Conservation (phyloP, 2,329 filamentous ascomycete species). For the Teratosphaeria epicoccoides region DNA sequence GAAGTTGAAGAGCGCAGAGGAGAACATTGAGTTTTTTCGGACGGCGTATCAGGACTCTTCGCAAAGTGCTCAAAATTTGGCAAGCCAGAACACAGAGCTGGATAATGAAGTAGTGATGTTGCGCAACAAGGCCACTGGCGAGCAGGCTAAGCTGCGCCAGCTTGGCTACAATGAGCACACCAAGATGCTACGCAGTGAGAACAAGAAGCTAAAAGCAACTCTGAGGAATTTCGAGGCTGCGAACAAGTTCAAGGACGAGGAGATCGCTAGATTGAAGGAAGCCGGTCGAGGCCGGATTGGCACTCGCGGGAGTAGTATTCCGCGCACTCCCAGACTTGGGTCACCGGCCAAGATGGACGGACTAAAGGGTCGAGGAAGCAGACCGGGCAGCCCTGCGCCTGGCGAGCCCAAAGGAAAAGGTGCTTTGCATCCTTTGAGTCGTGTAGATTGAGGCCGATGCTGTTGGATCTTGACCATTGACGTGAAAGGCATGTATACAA, state of each 20-base stretch:
- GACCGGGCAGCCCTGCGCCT: slow-evolving; percentile 15
- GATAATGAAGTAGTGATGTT: slow-evolving; percentile 24
- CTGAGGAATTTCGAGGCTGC: slow-evolving; percentile 19
- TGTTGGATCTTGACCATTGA: not conserved
- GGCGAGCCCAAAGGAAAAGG: slow-evolving; percentile 10
- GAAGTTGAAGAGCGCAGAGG: slow-evolving; percentile 27
- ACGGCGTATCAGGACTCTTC: slow-evolving; percentile 51
- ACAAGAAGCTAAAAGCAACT: slow-evolving; percentile 17
- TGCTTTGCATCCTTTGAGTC: slow-evolving; percentile 15
- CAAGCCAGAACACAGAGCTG: slow-evolving; percentile 39
- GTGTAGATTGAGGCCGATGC: not conserved
- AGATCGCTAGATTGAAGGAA: slow-evolving; percentile 24
- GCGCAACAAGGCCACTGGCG: slow-evolving; percentile 18
- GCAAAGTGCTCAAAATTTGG: slow-evolving; percentile 36
- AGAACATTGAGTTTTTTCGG: slow-evolving; percentile 47
- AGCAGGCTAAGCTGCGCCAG: slow-evolving; percentile 16
- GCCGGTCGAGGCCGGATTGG: slow-evolving; percentile 23
- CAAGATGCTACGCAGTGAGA: slow-evolving; percentile 16
- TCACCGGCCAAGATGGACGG: slow-evolving; percentile 22
- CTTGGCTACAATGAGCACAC: slow-evolving; percentile 15
- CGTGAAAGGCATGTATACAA: no score
- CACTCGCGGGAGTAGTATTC: slow-evolving; percentile 27
- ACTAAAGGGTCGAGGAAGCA: slow-evolving; percentile 1
- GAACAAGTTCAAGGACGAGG: slow-evolving; percentile 25
- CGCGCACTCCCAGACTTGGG: slow-evolving; percentile 25